Base-by-base conservation (phyloP, 148 eudicot species). In the Chenopodium quinoa region DNA sequence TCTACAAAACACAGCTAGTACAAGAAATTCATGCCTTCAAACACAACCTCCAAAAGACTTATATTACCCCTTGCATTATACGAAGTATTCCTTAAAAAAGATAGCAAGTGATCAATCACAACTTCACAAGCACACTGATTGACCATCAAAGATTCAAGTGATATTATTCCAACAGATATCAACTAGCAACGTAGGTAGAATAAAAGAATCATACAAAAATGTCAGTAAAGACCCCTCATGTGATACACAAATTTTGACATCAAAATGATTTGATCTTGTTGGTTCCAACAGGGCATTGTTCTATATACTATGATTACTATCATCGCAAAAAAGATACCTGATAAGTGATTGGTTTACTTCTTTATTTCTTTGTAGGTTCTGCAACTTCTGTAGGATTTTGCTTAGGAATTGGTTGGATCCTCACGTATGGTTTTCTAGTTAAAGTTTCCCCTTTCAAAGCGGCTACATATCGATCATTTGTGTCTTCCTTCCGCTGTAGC, bases 371-470 rank as follows among this genome's bases (percentile, higher is more conserved):
- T 37, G 80, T 31, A 37, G 80, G 81, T 79, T 87, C 89, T 11
- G 54, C 14, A 7, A 56, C 22, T 14, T 56, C 62, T 14, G 90
- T 29, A 12, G 78, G 31, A 56, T 71, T 82, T 67, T 76, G 82
- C 67, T 82, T 83, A 22, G 91, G 91, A 58, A 90, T 74, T 23
- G 91, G 91, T 84, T 93, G 97, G 72, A 93, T 90, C 77, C 97
- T 93, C 73, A 81, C 90, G 44, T 92, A 89, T 2, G 95, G 97
- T 16, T 91, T 93, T 84, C 98, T 87, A 47, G 95, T 93, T 82
- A 92, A 85, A n/a, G 98, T 96, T 87, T 96, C 99, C 69, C 97
- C 98, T 81, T 64, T 90, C 80, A 96, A 84, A 81, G 99, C 99
- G 82, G 98, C 99, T 60, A 91, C 92, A 69, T 96, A 96, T 34